A percentile compares a stretch with the other conserved stretches of the same genome.
Evolutionary conservation across 768 basidiomycete genomes (phyloP).

Genomic region (Russula dissimulans): DNA sequence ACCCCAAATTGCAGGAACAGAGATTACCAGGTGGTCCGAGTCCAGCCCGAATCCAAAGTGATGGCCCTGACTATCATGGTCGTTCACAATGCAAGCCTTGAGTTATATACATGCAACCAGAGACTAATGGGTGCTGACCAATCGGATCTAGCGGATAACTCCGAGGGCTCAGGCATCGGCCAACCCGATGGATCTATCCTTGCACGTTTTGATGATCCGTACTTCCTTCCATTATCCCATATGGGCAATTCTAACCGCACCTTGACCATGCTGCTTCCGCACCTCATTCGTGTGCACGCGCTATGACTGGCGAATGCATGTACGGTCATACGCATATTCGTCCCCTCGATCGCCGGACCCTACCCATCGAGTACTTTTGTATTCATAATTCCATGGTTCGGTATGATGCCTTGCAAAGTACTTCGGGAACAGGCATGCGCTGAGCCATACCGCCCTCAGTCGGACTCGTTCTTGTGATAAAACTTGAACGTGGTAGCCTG

Average conservation of each 20-base stretch:
- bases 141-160: no score
- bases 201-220: slow-evolving; percentile 1
- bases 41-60: no score
- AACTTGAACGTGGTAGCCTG: background rate
- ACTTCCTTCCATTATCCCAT: background rate
- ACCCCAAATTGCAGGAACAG: no score
- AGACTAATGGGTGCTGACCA: no score
- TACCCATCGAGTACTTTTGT: background rate
- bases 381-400: background rate
- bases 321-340: background rate
- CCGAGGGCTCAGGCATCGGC: no score
- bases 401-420: background rate
- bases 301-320: background rate
- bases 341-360: background rate
- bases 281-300: background rate
- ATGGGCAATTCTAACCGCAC: background rate
- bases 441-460: background rate
- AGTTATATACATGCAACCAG: no score
- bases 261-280: background rate
- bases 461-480: background rate
- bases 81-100: no score
- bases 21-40: no score
- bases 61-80: no score
- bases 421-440: background rate
- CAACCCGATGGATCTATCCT: background rate